These are phyloP conservation scores for Pythium dissotocum DNA, from an alignment of 352 stramenopile genomes.

Conservation along the genomic window DNA sequence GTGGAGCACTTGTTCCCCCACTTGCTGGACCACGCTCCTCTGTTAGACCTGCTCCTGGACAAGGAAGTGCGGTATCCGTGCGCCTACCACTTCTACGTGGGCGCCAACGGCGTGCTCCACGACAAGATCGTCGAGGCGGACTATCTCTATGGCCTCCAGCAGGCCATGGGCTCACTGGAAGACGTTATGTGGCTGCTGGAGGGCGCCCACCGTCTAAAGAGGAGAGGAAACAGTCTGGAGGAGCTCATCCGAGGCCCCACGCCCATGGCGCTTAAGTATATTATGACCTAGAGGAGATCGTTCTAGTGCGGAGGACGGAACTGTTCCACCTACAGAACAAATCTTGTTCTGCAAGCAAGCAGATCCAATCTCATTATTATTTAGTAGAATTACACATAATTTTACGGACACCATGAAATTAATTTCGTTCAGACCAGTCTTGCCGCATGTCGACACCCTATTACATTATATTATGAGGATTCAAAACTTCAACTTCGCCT, in stretches of 20 bases:
- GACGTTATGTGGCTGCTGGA: constrained; percentile 45
- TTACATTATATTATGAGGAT: too few species aligned
- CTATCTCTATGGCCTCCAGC: constrained; percentile 37
- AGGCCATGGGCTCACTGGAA: constrained; percentile 35
- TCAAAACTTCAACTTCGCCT: too few species aligned
- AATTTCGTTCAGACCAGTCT: too few species aligned
- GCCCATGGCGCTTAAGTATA: constrained; percentile 16
- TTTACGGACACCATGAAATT: too few species aligned
- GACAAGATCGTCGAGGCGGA: constrained; percentile 39
- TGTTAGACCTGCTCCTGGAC: constrained; percentile 52
- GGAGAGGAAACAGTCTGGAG: constrained; percentile 17
- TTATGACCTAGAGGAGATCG: constrained; percentile 10
- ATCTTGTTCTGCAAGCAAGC: too few species aligned
- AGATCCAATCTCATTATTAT: too few species aligned
- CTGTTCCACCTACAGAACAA: too few species aligned
- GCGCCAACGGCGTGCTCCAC: constrained; percentile 16
- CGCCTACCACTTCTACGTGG: constrained; percentile 47
- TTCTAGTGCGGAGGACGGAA: too few species aligned
- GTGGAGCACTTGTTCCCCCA: constrained; percentile 56
- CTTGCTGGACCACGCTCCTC: constrained; percentile 30
- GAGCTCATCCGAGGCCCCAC: constrained; percentile 15
- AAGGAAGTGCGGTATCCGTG: constrained; percentile 43
- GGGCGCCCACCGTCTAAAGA: constrained; percentile 4
- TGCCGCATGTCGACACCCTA: too few species aligned
- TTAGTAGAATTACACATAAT: too few species aligned